phyloP scores from a whole-genome alignment of 1,139 yeast genomes.

The Saccharomycopsis hybrid region DNA sequence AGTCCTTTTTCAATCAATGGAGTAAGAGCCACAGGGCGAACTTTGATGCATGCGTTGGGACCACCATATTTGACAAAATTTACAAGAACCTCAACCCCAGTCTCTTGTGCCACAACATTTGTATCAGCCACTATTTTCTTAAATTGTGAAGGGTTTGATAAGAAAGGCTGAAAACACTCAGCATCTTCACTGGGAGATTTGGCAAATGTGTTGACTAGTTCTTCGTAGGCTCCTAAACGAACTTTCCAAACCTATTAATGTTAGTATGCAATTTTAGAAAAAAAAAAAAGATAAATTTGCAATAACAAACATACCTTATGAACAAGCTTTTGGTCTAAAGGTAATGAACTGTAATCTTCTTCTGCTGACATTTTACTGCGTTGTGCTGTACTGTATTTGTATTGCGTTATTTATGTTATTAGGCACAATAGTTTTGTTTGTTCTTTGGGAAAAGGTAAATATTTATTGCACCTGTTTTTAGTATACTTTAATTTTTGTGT shows the following conservation, averaged over 20 bases:
- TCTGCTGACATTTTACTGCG: constrained; percentile 36
- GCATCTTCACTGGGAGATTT: constrained; percentile 50
- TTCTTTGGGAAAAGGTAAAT: no score
- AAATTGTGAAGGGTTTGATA: constrained; percentile 44
- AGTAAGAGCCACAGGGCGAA: constrained; percentile 43
- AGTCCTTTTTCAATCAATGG: constrained; percentile 75
- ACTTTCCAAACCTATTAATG: constrained; percentile 67
- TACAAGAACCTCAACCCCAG: constrained; percentile 55
- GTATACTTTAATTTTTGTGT: no score
- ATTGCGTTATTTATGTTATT: no score
- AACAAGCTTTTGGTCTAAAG: constrained; percentile 57
- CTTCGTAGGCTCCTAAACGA: constrained; percentile 74
- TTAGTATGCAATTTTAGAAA: not conserved
- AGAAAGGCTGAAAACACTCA: constrained; percentile 44
- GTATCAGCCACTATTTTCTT: constrained; percentile 62
- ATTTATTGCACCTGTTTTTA: no score
- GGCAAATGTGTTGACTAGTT: constrained; percentile 47
- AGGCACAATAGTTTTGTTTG: no score
- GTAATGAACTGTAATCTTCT: constrained; percentile 55
- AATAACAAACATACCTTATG: constrained; percentile 44
- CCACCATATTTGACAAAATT: constrained; percentile 61
- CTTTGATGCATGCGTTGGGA: constrained; percentile 32
- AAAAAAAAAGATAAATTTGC: not conserved
- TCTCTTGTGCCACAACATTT: constrained; percentile 90
- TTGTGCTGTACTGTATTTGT: no score